Base-by-base conservation (phyloP, 1,139 yeast species). In the Barnettozyma hawaiiensis region DNA sequence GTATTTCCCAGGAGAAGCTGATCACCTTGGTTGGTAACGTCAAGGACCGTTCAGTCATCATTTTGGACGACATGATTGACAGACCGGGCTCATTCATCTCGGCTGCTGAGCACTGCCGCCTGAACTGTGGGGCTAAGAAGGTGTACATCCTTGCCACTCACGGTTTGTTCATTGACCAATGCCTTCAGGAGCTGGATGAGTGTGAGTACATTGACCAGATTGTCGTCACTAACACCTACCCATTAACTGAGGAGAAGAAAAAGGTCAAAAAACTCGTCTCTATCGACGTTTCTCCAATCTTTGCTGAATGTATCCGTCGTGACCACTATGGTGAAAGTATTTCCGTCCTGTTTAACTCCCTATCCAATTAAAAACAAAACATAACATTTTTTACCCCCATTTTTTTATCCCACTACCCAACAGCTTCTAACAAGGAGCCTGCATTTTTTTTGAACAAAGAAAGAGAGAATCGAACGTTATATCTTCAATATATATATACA, bases 11-110 rank as follows among this genome's bases (percentile, higher is more conserved):
- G 55, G 97, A 92, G 64, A 87, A 87, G 63, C 75, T 90, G 60
- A 92, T 94, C 60, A 92, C 98, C 11, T 73, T 94, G 47, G 99
- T 94, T 37, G 99, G 99, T 50, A 95, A 92, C 60, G 99, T 94
- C 39, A 79, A 83, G 51, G 83, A 79, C 55, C 85, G 85, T 63
- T 85, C 95, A 5, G 97, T 97, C 22, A 85, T 94, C 54, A 85
- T 94, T 46, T 72, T 94, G 50, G 98, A 94, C 65, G 98, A 94
- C 62, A 86, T 92, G 94, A 83, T 94, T 55, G 98, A 92, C 60
- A 85, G 94, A 61, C 96, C 97, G 37, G 83, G 83, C 49, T 81
- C 95, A 12, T 90, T 89, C 61, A 84, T 94, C 53, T 92, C 97
- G 33, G 98, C 98, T 37, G 98, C 98, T 22, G 97, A 94, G 66